Evolutionary conservation across 768 basidiomycete species (phyloP).

Genomic region (Goffeauzyma gilvescens): DNA sequence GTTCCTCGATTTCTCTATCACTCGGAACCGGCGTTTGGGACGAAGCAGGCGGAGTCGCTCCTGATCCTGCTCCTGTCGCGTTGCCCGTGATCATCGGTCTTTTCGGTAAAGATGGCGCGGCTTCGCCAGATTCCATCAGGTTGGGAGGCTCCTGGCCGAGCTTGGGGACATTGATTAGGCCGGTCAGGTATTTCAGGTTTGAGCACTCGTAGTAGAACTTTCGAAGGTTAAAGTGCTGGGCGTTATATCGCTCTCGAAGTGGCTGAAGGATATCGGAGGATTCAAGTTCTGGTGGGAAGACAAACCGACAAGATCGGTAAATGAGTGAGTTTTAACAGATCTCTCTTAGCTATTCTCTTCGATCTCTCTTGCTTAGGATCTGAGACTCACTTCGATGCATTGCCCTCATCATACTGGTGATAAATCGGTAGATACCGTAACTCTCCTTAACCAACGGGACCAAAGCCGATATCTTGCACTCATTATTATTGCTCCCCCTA

Average conservation of each 20-base stretch:
- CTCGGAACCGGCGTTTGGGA: slow-evolving; percentile 45
- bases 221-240: slow-evolving; percentile 80
- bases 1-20: slow-evolving; percentile 60
- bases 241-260: slow-evolving; percentile 62
- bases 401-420: slow-evolving; percentile 94
- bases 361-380: background rate
- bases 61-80: no score
- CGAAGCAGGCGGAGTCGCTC: slow-evolving; percentile 44
- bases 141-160: slow-evolving; percentile 52
- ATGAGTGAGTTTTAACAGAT: no score
- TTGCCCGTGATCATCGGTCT: slow-evolving; percentile 42
- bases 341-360: no score
- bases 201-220: slow-evolving; percentile 99
- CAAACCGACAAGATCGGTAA: no score
- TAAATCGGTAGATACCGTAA: slow-evolving; percentile 97
- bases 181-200: slow-evolving; percentile 91
- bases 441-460: slow-evolving; percentile 97
- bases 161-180: slow-evolving; percentile 94
- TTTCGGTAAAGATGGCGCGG: slow-evolving; percentile 67
- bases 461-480: slow-evolving; percentile 85
- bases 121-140: slow-evolving; percentile 34
- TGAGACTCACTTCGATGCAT: slow-evolving; percentile 65
- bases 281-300: slow-evolving; percentile 49
- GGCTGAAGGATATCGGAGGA: slow-evolving; percentile 77
- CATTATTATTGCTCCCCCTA: slow-evolving; percentile 74